Percentiles rank a stretch among this genome's conserved stretches.
These are phyloP conservation scores for Podospora sp. DNA, from an alignment of 495 filamentous ascomycete species.

Conservation along the genomic window DNA sequence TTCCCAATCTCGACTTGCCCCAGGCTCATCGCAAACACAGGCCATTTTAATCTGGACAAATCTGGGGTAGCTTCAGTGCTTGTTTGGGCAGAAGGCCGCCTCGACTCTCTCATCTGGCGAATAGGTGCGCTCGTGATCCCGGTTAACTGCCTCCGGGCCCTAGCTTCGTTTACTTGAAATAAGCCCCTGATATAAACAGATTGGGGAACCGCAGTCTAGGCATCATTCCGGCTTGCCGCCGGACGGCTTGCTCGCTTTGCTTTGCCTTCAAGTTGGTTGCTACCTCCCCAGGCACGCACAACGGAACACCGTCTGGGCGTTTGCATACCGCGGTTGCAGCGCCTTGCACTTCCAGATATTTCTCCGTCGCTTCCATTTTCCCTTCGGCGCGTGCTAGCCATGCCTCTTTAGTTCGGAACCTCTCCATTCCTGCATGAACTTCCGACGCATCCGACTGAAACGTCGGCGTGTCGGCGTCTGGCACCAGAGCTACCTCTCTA, in stretches of 20 bases:
- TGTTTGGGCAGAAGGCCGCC: not conserved
- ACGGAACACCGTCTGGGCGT: too few species aligned
- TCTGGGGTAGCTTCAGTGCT: not conserved
- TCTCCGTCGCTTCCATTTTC: not conserved
- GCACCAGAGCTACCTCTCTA: not conserved
- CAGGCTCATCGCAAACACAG: slow-evolving; percentile 5
- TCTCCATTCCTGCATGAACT: not conserved
- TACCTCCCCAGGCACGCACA: too few species aligned
- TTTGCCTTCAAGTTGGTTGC: too few species aligned
- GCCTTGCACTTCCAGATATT: not conserved
- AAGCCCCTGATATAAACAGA: slow-evolving; percentile 16
- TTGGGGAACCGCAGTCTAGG: slow-evolving; percentile 19
- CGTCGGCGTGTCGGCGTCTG: not conserved
- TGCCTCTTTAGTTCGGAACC: not conserved
- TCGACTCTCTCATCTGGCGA: too few species aligned
- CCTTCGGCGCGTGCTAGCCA: not conserved
- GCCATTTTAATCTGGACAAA: slow-evolving; percentile 5
- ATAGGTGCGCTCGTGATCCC: slow-evolving; percentile 11
- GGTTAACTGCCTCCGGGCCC: slow-evolving; percentile 14
- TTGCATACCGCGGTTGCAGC: too few species aligned
- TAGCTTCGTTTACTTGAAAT: slow-evolving; percentile 18
- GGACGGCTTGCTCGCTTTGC: too few species aligned
- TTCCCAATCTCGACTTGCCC: not conserved
- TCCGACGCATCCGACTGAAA: not conserved
- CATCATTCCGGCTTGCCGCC: not conserved